phyloP scores from a whole-genome alignment of 1,284 basidiomycete species.

The Chiua sp. region DNA sequence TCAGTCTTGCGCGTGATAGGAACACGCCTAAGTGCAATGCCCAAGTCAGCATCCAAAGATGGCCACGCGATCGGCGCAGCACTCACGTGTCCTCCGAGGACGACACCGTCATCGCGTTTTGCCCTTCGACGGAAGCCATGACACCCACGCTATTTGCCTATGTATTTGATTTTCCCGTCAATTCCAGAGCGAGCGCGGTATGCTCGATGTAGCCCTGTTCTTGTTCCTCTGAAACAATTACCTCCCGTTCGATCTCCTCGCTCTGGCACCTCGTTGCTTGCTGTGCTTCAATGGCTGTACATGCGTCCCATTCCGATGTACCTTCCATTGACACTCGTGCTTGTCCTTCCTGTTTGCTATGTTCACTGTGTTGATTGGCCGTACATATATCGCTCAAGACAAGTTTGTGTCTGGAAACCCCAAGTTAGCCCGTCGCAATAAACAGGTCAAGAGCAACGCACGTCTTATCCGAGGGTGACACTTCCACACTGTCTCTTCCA shows the following conservation, averaged over 20 bases:
- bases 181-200: neutral
- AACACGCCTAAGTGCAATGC: neutral
- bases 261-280: no score
- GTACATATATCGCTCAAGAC: no score
- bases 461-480: neutral
- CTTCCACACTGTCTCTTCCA: neutral
- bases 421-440: neutral
- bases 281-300: neutral
- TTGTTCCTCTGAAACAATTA: neutral
- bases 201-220: neutral
- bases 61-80: neutral
- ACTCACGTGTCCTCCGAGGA: conserved; percentile 6
- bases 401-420: conserved; percentile 1
- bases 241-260: neutral
- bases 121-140: neutral
- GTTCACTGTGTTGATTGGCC: neutral
- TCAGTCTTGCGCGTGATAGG: neutral
- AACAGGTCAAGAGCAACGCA: neutral
- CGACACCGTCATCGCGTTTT: neutral
- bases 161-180: neutral
- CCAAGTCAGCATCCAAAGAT: neutral
- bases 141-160: neutral
- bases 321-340: neutral
- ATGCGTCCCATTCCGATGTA: neutral
- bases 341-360: neutral